Base-by-base conservation (phyloP, 2,329 filamentous ascomycete genomes). In the Fusarium sp. region DNA sequence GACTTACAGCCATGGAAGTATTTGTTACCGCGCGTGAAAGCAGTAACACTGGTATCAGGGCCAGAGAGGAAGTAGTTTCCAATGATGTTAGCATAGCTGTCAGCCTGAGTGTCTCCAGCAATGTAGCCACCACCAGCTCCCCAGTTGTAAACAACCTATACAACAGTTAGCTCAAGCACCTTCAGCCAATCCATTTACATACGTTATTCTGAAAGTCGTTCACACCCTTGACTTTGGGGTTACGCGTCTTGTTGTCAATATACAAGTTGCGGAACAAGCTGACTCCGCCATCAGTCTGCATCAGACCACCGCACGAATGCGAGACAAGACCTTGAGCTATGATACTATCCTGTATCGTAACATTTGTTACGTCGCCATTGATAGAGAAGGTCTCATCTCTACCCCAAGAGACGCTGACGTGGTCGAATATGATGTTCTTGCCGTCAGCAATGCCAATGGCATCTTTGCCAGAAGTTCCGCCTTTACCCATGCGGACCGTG, bases 51-150 rank as follows among this genome's bases (percentile, higher is more conserved):
- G 4, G 84, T 86, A 45, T 77, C 81, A 0, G 84, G 85, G 0
- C 85, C 85, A 3, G 81, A 82, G 61, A 87, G 84, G 74, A 86
- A 87, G 73, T 87, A 87, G 74, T 87, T 87, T 61, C 83, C 83
- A 52, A 86, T 78, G 56, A 87, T 83, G 62, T 87, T 85, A 7
- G 80, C 83, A 48, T 82, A 79, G 52, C 81, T 85, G 25, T 78
- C 69, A 6, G 80, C 83, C 0, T 71, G 75, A 33, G 82, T 83
- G 62, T 85, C 84, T 4, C 84, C 84, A 0, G 84, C 84, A 51
- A 86, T 87, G 53, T 87, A 87, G 6, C 81, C 85, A 7, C 83
- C 84, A 1, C 84, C 83, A 1, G 79, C 78, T 11, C 84, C 84
- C 80, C 84, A 87, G 71, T 87, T 87, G 70, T 87, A 87, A 4